Evolutionary conservation across 768 basidiomycete species (phyloP).

Genomic region (Leucosporidium yakuticum): DNA sequence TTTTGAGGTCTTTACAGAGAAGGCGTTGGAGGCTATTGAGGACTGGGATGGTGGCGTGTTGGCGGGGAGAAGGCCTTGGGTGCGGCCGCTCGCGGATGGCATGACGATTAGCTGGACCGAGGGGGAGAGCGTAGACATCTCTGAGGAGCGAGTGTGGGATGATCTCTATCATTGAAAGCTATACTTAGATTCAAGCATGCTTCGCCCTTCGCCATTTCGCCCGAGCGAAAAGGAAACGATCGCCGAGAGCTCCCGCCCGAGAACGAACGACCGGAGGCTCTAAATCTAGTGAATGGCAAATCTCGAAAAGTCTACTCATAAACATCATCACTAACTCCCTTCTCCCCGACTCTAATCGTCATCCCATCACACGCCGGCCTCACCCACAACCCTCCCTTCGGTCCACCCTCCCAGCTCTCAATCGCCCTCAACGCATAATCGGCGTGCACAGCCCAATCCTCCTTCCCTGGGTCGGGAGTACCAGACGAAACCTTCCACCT

Average conservation of each 20-base stretch:
- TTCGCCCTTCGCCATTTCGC: no score
- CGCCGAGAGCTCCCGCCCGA: no score
- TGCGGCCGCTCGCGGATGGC: slow-evolving; percentile 16
- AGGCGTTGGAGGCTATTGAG: slow-evolving; percentile 23
- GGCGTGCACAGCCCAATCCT: slow-evolving; percentile 11
- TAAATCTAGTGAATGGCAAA: no score
- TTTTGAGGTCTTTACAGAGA: slow-evolving; percentile 6
- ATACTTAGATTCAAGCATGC: no score
- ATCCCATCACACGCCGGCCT: slow-evolving; percentile 32
- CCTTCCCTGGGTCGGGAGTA: neutral
- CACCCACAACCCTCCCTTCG: slow-evolving; percentile 19
- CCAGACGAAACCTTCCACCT: slow-evolving; percentile 14
- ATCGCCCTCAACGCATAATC: slow-evolving; percentile 5
- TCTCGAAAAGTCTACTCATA: slow-evolving; percentile 10
- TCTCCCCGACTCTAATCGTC: slow-evolving; percentile 5
- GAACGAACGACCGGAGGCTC: no score
- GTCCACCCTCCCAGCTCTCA: slow-evolving; percentile 17
- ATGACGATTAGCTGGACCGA: slow-evolving; percentile 14
- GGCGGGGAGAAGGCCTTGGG: slow-evolving; percentile 2
- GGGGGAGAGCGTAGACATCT: neutral
- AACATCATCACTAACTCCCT: slow-evolving; percentile 14
- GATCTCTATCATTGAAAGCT: slow-evolving; percentile 19
- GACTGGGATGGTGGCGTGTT: slow-evolving; percentile 14
- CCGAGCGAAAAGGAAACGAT: no score
- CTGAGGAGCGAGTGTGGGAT: slow-evolving; percentile 18